Base-by-base conservation (phyloP, 345 rosid genomes). In the Hevea brasiliensis region DNA sequence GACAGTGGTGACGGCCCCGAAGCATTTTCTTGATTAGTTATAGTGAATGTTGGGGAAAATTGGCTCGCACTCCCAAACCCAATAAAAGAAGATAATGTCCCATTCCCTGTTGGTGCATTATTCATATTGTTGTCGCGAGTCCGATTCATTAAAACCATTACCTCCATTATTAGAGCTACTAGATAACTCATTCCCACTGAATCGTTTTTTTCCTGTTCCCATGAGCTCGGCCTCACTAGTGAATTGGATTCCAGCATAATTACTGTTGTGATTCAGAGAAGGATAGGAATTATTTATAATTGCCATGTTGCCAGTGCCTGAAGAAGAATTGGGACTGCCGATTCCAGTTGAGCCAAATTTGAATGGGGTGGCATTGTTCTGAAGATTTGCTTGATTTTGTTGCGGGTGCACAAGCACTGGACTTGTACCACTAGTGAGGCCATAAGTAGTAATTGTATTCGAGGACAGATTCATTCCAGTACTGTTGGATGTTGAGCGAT, bases 211-310 rank as follows among this genome's bases (percentile, higher is more conserved):
- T 17, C 79, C 70, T 40, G 32, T 17, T 67, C 72, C 75, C 4
- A 41, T 1, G 23, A 70, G 63, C 50, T n/a, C n/a, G 13, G 74
- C 72, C 8, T 42, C 32, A 51, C 62, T 7, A 27, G 26, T 65
- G 29, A 76, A 53, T 17, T 72, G 65, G 6, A 69, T 56, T 61
- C 72, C 77, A 18, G 73, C 69, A 61, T 67, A 75, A 45, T 26
- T 63, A 35, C 26, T 59, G 55, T 13, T 75, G 70, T 21, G 29
- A 18, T 60, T 44, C 47, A 44, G 7, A 7, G 64, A 24, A 23
- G 9, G 40, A 58, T 53, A 18, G 15, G 63, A 45, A 44, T 47
- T 70, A 50, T 42, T 69, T 57, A 23, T 9, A 24, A 8, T 61
- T 71, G 53, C 71, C 14, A 12, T 55, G 23, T 48, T 56, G n/a